These are phyloP conservation scores for Nepenthes alata DNA, from an alignment of 179 eudicot genomes.

Conservation along the genomic window DNA sequence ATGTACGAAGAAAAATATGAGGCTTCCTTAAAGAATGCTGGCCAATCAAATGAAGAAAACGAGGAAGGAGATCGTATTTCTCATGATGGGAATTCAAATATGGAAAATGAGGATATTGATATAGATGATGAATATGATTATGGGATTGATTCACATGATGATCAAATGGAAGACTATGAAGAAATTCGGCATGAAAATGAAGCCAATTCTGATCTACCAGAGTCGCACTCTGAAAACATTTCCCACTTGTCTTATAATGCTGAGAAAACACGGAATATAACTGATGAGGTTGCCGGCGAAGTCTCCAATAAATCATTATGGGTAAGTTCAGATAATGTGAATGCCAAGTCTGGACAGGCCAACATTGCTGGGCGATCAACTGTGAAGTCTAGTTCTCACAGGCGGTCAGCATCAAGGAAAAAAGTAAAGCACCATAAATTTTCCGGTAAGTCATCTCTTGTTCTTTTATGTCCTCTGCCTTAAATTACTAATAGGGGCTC, in stretches of 20 bases:
- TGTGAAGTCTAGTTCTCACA: slow-evolving; percentile 31
- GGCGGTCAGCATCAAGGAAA: slow-evolving; percentile 34
- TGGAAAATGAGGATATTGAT: slow-evolving; percentile 34
- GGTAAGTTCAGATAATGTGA: slow-evolving; percentile 21
- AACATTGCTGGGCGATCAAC: slow-evolving; percentile 29
- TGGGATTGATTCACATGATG: slow-evolving; percentile 62
- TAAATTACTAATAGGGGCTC: too few relatives aligned
- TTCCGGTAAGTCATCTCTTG: slow-evolving; percentile 34
- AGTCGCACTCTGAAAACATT: slow-evolving; percentile 21
- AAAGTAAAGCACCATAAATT: slow-evolving; percentile 50
- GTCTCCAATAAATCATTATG: slow-evolving; percentile 20
- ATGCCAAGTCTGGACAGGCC: slow-evolving; percentile 20
- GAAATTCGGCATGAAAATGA: slow-evolving; percentile 22
- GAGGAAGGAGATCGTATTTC: slow-evolving; percentile 19
- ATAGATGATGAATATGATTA: slow-evolving; percentile 85
- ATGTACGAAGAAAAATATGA: slow-evolving; percentile 77
- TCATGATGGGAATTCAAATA: slow-evolving; percentile 20
- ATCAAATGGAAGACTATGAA: slow-evolving; percentile 48
- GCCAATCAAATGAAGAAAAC: slow-evolving; percentile 24
- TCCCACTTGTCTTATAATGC: slow-evolving; percentile 18
- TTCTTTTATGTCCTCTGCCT: neutral
- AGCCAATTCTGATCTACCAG: slow-evolving; percentile 17
- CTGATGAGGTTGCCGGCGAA: slow-evolving; percentile 25
- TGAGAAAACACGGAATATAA: slow-evolving; percentile 17
- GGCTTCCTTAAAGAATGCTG: slow-evolving; percentile 63